phyloP scores from a whole-genome alignment of 108 stramenopile genomes.

The Aurantiochytrium sp. region DNA sequence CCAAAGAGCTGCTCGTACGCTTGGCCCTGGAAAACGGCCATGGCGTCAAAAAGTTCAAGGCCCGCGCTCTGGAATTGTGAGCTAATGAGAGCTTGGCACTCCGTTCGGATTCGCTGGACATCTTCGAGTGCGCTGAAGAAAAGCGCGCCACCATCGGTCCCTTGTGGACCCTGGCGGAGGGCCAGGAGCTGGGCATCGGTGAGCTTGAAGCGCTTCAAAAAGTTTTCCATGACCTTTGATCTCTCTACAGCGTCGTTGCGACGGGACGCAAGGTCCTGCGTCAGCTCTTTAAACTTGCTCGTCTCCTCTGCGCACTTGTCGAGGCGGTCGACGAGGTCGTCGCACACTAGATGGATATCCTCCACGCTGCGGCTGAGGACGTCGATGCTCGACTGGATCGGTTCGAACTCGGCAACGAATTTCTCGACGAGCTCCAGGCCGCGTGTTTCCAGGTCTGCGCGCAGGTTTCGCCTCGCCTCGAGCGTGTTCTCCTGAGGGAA shows the following conservation, averaged over 20 bases:
- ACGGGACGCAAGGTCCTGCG: neutral
- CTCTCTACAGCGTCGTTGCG: neutral
- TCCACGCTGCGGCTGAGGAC: neutral
- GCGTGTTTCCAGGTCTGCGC: neutral
- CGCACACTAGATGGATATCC: neutral
- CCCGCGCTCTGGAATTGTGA: conserved; percentile 18
- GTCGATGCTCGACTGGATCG: neutral
- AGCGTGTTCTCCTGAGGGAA: conserved; percentile 23
- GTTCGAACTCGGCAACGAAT: neutral
- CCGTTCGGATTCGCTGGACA: neutral
- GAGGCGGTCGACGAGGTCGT: neutral
- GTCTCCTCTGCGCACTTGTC: neutral
- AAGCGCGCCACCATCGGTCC: neutral
- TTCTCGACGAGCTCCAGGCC: neutral
- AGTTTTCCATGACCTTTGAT: neutral
- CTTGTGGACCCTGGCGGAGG: neutral
- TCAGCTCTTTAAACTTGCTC: neutral
- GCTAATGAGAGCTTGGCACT: conserved; percentile 6
- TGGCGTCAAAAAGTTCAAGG: neutral
- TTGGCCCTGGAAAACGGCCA: neutral
- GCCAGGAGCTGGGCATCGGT: neutral
- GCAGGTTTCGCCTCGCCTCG: neutral
- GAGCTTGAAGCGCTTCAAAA: conserved; percentile 1
- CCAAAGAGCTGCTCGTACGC: neutral
- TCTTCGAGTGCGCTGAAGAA: conserved; percentile 19